Evolutionary conservation across 2,329 filamentous ascomycete genomes (phyloP).

Genomic region (Claviceps fusiformis): DNA sequence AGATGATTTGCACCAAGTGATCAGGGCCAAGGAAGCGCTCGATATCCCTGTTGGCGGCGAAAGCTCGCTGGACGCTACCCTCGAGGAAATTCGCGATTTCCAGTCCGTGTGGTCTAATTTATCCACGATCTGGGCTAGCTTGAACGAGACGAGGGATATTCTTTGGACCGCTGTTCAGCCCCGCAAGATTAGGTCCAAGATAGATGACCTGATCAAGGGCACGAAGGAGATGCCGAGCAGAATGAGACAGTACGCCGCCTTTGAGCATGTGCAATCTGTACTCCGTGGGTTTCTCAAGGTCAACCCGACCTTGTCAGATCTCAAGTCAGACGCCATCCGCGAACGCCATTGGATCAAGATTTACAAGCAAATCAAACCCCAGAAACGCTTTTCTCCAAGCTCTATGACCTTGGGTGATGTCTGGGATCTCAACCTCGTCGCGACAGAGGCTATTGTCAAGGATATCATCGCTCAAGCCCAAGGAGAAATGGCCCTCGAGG

Average conservation of each 20-base stretch:
- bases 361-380: conserved; percentile 87
- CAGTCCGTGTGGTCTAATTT: conserved; percentile 96
- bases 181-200: conserved; percentile 75
- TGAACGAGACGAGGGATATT: conserved; percentile 84
- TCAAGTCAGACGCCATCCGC: conserved; percentile 92
- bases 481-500: conserved; percentile 95
- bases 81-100: conserved; percentile 97
- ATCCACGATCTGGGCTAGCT: conserved; percentile 89
- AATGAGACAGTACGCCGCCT: conserved; percentile 99
- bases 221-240: conserved; percentile 98
- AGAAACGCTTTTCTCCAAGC: conserved; percentile 83
- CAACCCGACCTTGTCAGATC: conserved; percentile 72
- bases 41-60: conserved; percentile 72
- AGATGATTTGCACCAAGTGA: conserved; percentile 82
- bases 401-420: conserved; percentile 97
- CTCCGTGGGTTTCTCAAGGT: conserved; percentile 82
- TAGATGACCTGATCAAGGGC: conserved; percentile 91
- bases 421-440: conserved; percentile 87
- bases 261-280: conserved; percentile 91
- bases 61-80: conserved; percentile 66
- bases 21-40: conserved; percentile 91
- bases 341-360: conserved; percentile 97
- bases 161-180: conserved; percentile 95
- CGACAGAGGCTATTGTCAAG: conserved; percentile 76
- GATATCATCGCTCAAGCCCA: conserved; percentile 93